These are phyloP conservation scores for Starmerella stigmatis DNA, from an alignment of 805 yeast genomes.

Conservation along the genomic window DNA sequence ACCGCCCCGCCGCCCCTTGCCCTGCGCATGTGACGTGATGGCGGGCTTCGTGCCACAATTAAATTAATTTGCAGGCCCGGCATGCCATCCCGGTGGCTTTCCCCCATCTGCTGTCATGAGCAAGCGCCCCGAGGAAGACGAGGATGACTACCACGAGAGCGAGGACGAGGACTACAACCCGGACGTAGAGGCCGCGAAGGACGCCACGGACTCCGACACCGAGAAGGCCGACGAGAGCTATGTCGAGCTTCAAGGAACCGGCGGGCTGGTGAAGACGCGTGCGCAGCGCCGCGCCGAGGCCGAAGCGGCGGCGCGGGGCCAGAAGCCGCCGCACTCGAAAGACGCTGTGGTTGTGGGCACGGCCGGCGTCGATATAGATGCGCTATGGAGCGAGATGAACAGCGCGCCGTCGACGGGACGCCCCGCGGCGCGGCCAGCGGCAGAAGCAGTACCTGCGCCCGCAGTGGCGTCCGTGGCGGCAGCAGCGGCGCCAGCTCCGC, in stretches of 20 bases:
- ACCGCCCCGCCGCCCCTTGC: too few relatives aligned
- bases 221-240: conserved; percentile 38
- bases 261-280: conserved; percentile 64
- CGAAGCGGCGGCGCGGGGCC: conserved; percentile 16
- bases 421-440: background rate
- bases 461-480: background rate
- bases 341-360: conserved; percentile 20
- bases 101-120: background rate
- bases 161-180: conserved; percentile 52
- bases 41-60: background rate
- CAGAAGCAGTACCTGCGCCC: background rate
- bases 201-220: conserved; percentile 29
- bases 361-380: conserved; percentile 39
- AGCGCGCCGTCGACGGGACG: conserved; percentile 9
- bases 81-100: too few relatives aligned
- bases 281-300: conserved; percentile 39
- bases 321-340: background rate
- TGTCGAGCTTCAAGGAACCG: conserved; percentile 45
- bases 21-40: too few relatives aligned
- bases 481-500: background rate
- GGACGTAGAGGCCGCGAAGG: conserved; percentile 22
- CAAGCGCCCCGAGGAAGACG: conserved; percentile 1
- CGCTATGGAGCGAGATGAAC: conserved; percentile 48
- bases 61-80: too few relatives aligned
- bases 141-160: conserved; percentile 43